Percentiles rank a stretch among this genome's conserved stretches.
Conservation (phyloP, 495 filamentous ascomycete species). For the Parmelia sp. region DNA sequence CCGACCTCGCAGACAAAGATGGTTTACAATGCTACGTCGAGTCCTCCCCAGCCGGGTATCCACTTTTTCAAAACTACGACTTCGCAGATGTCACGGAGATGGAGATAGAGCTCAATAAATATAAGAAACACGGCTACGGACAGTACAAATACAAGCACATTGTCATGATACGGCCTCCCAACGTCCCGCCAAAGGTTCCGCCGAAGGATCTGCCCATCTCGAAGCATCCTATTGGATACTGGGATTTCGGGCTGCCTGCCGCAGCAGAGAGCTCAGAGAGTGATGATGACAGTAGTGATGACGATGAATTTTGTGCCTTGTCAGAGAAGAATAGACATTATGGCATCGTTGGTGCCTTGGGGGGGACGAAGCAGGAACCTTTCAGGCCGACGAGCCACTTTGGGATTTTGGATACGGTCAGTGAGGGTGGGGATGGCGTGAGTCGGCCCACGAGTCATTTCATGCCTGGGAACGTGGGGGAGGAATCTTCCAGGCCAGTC, state of each 20-base stretch:
- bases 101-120: constrained; percentile 22
- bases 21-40: constrained; percentile 36
- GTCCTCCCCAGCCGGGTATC: constrained; percentile 31
- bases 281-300: neutral
- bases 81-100: constrained; percentile 28
- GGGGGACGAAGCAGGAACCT: neutral
- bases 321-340: neutral
- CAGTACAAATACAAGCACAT: constrained; percentile 18
- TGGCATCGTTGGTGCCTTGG: neutral
- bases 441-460: constrained; percentile 1
- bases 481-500: neutral
- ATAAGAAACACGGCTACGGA: constrained; percentile 13
- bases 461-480: neutral
- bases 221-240: neutral
- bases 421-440: neutral
- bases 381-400: constrained; percentile 1
- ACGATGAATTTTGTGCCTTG: neutral
- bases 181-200: constrained; percentile 13
- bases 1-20: constrained; percentile 35
- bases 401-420: neutral
- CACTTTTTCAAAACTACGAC: constrained; percentile 33
- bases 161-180: constrained; percentile 22
- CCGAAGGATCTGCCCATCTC: constrained; percentile 9
- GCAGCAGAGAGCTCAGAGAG: neutral
- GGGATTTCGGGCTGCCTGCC: constrained; percentile 14